phyloP scores from a whole-genome alignment of 2,329 filamentous ascomycete genomes.

The Amauroascus niger region DNA sequence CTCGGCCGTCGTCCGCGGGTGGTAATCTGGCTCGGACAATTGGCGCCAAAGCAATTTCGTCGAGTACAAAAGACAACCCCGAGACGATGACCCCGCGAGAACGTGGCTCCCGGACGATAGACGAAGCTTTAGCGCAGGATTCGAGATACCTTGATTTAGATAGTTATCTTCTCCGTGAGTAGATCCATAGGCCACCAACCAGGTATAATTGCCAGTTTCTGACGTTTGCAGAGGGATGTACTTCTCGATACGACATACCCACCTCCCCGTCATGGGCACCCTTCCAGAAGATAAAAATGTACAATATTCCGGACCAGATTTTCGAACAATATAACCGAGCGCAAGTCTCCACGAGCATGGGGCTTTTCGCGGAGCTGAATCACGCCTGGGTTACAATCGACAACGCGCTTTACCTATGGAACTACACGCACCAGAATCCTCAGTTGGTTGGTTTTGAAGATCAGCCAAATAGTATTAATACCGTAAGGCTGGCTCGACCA shows the following conservation, averaged over 20 bases:
- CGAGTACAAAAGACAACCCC: slow-evolving; percentile 37
- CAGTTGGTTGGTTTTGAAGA: slow-evolving; percentile 90
- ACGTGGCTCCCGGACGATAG: slow-evolving; percentile 74
- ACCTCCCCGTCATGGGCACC: slow-evolving; percentile 64
- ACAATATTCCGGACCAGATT: slow-evolving; percentile 82
- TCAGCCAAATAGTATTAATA: slow-evolving; percentile 74
- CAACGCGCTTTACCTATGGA: slow-evolving; percentile 93
- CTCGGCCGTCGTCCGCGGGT: slow-evolving; percentile 3
- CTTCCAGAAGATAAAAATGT: slow-evolving; percentile 76
- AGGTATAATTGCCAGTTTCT: not conserved
- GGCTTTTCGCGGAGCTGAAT: slow-evolving; percentile 85
- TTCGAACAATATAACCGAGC: slow-evolving; percentile 87
- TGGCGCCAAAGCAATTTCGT: slow-evolving; percentile 16
- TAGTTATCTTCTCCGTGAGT: slow-evolving; percentile 76
- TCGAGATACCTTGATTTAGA: slow-evolving; percentile 80
- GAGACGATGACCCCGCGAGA: slow-evolving; percentile 58
- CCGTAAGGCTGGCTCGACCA: slow-evolving; percentile 79
- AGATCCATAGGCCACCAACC: not conserved
- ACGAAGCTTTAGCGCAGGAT: slow-evolving; percentile 65
- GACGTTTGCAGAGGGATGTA: slow-evolving; percentile 60
- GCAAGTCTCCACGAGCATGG: slow-evolving; percentile 85
- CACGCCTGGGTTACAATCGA: slow-evolving; percentile 95
- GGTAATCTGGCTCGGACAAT: slow-evolving; percentile 10
- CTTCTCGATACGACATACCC: slow-evolving; percentile 81
- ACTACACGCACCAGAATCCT: slow-evolving; percentile 87